Evolutionary conservation across 768 basidiomycete species (phyloP).

Genomic region (Chalciporus piperatus): DNA sequence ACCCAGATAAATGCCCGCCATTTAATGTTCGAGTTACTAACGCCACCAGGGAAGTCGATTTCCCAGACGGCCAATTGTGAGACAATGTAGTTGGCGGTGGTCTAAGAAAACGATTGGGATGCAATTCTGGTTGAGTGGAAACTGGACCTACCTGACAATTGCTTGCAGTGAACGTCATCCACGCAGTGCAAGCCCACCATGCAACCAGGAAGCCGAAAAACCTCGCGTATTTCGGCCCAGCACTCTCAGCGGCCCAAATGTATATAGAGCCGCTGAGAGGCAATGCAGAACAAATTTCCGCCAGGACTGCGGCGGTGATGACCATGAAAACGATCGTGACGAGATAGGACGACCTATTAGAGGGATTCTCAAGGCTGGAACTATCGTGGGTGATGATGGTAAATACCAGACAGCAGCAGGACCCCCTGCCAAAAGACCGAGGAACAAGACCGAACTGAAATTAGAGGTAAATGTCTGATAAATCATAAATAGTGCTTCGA

Average conservation of each 20-base stretch:
- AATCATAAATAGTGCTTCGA: neutral
- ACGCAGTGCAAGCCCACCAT: constrained; percentile 94
- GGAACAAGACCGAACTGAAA: constrained; percentile 68
- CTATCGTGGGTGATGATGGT: neutral
- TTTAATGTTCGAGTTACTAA: constrained; percentile 66
- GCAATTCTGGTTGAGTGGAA: neutral
- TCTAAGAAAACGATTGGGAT: constrained; percentile 39
- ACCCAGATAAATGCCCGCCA: constrained; percentile 87
- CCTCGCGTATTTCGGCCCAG: constrained; percentile 80
- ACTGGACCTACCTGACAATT: constrained; percentile 69
- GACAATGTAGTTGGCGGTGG: constrained; percentile 86
- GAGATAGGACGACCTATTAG: constrained; percentile 76
- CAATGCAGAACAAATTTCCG: constrained; percentile 88
- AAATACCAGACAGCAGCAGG: constrained; percentile 79
- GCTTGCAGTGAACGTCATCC: constrained; percentile 90
- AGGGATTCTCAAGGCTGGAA: constrained; percentile 9
- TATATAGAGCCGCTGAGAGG: constrained; percentile 90
- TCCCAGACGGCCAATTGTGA: constrained; percentile 82
- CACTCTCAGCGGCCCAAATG: constrained; percentile 92
- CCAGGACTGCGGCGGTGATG: constrained; percentile 82
- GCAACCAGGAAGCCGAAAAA: constrained; percentile 89
- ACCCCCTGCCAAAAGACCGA: constrained; percentile 82
- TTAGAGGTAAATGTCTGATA: neutral
- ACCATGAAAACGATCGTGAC: constrained; percentile 84
- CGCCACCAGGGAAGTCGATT: constrained; percentile 79